Percentiles rank a stretch among this genome's conserved stretches.
These are phyloP conservation scores for Podospora australis DNA, from an alignment of 495 filamentous ascomycete species.

Conservation along the genomic window DNA sequence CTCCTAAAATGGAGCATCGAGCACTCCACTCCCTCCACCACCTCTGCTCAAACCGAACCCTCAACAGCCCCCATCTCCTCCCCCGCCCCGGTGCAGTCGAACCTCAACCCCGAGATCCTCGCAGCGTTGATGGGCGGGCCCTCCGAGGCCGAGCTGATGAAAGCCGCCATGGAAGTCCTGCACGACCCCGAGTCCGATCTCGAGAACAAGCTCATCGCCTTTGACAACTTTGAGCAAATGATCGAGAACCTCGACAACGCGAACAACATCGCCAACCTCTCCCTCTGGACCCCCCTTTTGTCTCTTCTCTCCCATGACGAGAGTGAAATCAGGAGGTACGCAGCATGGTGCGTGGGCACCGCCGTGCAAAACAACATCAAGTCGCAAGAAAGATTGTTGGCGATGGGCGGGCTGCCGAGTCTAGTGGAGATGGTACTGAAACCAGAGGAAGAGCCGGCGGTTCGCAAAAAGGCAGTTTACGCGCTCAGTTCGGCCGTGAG, in stretches of 20 bases:
- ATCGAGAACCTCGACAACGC: slow-evolving; percentile 92
- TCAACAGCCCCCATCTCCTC: slow-evolving; percentile 22
- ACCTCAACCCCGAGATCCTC: slow-evolving; percentile 59
- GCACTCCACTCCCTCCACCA: slow-evolving; percentile 44
- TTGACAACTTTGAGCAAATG: slow-evolving; percentile 93
- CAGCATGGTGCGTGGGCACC: slow-evolving; percentile 88
- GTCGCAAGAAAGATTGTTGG: slow-evolving; percentile 69
- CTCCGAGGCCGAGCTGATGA: slow-evolving; percentile 86
- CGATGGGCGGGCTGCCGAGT: slow-evolving; percentile 60
- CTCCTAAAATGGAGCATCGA: slow-evolving; percentile 94
- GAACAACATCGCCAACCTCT: slow-evolving; percentile 74
- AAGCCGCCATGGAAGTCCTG: slow-evolving; percentile 68
- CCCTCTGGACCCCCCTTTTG: slow-evolving; percentile 76
- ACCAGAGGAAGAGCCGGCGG: slow-evolving; percentile 49
- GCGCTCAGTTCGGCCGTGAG: slow-evolving; percentile 76
- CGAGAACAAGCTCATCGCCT: slow-evolving; percentile 76
- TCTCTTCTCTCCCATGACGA: slow-evolving; percentile 60
- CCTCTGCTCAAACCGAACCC: slow-evolving; percentile 33
- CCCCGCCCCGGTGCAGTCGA: slow-evolving; percentile 21
- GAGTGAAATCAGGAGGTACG: slow-evolving; percentile 65
- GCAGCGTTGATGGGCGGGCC: slow-evolving; percentile 68
- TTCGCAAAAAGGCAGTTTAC: slow-evolving; percentile 82
- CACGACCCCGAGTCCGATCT: slow-evolving; percentile 55
- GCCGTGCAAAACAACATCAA: slow-evolving; percentile 93
- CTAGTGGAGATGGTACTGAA: slow-evolving; percentile 57